Conservation (phyloP, 345 rosid species). For the Ceriops zippeliana region DNA sequence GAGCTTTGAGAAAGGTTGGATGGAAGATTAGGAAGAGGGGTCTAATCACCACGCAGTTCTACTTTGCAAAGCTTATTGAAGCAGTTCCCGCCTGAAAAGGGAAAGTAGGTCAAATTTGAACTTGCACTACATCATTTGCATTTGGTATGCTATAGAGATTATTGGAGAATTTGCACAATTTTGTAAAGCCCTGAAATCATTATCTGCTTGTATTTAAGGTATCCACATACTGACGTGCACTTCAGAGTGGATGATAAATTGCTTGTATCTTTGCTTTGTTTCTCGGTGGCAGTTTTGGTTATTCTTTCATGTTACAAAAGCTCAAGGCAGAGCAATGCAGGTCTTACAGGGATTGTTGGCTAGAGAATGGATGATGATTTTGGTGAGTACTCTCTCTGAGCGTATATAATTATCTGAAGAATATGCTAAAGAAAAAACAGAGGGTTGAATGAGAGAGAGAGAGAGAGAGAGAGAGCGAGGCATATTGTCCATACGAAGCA, state of each 20-base stretch:
- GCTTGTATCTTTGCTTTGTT: constrained; percentile 14
- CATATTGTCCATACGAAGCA: too few relatives aligned
- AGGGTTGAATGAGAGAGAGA: too few relatives aligned
- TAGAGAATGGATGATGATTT: too few relatives aligned
- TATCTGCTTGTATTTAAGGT: constrained; percentile 2
- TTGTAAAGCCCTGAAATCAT: constrained; percentile 13
- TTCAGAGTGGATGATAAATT: neutral
- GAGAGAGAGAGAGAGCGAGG: too few relatives aligned
- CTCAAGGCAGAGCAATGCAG: too few relatives aligned
- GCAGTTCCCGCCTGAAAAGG: constrained; percentile 56
- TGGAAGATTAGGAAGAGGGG: constrained; percentile 91
- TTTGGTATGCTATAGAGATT: neutral
- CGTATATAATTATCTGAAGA: too few relatives aligned
- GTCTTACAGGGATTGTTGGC: too few relatives aligned
- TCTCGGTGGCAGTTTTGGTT: too few relatives aligned
- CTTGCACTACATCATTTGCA: neutral
- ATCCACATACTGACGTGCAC: too few relatives aligned
- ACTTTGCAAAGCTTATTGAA: constrained; percentile 80
- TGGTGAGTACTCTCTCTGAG: too few relatives aligned
- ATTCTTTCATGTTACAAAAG: too few relatives aligned
- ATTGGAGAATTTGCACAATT: constrained; percentile 6
- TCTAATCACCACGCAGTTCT: constrained; percentile 66
- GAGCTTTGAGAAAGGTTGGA: constrained; percentile 72
- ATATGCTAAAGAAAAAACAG: too few relatives aligned
- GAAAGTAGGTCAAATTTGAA: constrained; percentile 23